These are phyloP conservation scores for Fistulifera pelliculosa DNA, from an alignment of 108 stramenopile genomes.

Conservation along the genomic window DNA sequence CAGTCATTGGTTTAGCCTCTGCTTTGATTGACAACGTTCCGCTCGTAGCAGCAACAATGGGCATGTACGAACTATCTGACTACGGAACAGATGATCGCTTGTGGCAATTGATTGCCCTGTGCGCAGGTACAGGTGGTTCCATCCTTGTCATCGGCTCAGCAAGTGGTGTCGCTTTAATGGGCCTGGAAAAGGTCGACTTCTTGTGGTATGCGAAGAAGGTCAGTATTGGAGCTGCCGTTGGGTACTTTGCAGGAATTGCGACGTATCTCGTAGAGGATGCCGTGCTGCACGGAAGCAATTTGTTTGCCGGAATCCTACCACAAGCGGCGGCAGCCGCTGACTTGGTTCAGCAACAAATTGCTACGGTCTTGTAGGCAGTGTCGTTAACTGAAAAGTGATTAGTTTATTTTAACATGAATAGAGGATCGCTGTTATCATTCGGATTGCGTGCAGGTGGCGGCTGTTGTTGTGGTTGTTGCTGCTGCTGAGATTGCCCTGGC, in stretches of 20 bases:
- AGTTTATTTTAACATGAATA: too few relatives aligned
- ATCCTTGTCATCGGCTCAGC: constrained; percentile 91
- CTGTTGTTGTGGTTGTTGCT: neutral
- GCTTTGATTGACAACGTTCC: constrained; percentile 94
- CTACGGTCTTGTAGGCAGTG: neutral
- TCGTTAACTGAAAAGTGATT: too few relatives aligned
- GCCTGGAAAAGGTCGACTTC: constrained; percentile 92
- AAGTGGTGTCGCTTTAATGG: constrained; percentile 91
- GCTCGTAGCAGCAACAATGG: constrained; percentile 88
- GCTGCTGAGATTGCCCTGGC: neutral
- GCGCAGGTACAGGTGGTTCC: constrained; percentile 91
- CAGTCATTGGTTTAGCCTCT: constrained; percentile 85
- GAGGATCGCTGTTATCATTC: neutral
- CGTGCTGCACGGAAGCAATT: constrained; percentile 39
- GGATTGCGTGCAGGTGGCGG: neutral
- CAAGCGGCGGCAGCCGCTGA: constrained; percentile 25
- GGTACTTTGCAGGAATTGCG: constrained; percentile 89
- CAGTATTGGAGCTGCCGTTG: constrained; percentile 68
- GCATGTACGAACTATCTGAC: constrained; percentile 87
- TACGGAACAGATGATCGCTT: constrained; percentile 84
- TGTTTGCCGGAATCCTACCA: constrained; percentile 26
- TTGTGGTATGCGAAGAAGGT: constrained; percentile 92
- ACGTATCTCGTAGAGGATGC: constrained; percentile 71
- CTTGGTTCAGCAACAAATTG: constrained; percentile 8
- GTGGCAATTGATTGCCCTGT: constrained; percentile 93